These are phyloP conservation scores for Ambrosiella cleistominuta DNA, from an alignment of 2,329 filamentous ascomycete species.

Conservation along the genomic window DNA sequence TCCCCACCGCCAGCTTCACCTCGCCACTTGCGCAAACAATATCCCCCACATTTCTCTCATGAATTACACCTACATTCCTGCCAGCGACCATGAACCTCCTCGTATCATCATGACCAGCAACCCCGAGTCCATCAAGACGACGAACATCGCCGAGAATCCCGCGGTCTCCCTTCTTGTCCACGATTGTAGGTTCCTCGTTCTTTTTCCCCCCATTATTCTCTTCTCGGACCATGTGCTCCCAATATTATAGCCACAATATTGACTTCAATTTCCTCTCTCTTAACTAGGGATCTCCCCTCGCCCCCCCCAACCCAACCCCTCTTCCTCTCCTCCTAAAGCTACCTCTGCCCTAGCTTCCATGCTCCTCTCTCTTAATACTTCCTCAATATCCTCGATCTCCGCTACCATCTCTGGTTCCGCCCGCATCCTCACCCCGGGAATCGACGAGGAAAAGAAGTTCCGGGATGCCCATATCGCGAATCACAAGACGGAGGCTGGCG, in stretches of 20 bases:
- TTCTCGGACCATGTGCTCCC: not conserved
- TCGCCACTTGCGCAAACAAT: constrained; percentile 74
- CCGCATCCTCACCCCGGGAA: constrained; percentile 50
- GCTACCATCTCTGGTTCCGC: constrained; percentile 89
- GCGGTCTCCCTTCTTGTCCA: constrained; percentile 89
- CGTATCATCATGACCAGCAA: constrained; percentile 83
- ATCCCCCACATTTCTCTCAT: constrained; percentile 87
- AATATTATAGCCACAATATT: constrained; percentile 9
- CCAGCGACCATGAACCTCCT: constrained; percentile 40
- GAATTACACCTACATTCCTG: constrained; percentile 94
- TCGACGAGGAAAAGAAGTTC: constrained; percentile 72
- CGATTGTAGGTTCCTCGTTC: constrained; percentile 42
- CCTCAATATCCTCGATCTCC: constrained; percentile 71
- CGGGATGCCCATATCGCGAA: constrained; percentile 73
- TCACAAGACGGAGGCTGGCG: constrained; percentile 46
- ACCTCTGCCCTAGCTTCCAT: constrained; percentile 65
- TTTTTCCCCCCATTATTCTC: not conserved
- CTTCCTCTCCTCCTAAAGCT: constrained; percentile 45
- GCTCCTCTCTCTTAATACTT: constrained; percentile 79
- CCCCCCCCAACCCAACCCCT: constrained; percentile 51
- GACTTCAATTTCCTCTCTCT: not conserved
- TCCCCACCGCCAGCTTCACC: constrained; percentile 52
- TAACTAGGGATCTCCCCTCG: constrained; percentile 69
- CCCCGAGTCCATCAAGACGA: constrained; percentile 58
- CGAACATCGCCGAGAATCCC: constrained; percentile 68